A percentile compares a stretch with the other conserved stretches of the same genome.
These are phyloP conservation scores for Gossypium mustelinum DNA, from an alignment of 345 rosid species.

Conservation along the genomic window DNA sequence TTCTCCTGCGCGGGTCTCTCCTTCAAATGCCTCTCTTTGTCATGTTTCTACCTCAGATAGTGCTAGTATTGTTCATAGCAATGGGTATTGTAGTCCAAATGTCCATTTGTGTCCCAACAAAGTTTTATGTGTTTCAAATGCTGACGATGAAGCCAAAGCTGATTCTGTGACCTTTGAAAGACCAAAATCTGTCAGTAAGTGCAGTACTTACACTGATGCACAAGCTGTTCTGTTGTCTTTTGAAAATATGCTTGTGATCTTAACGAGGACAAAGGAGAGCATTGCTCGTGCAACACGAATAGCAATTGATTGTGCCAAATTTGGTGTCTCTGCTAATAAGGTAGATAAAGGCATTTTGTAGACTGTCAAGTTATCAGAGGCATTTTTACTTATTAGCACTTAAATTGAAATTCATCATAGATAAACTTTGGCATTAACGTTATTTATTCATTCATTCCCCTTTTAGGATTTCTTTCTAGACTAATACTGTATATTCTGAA, in stretches of 20 bases:
- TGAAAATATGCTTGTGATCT: conserved; percentile 60
- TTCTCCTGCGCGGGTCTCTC: conserved; percentile 44
- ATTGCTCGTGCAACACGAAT: conserved; percentile 87
- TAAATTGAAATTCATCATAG: no score
- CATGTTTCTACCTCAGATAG: conserved; percentile 63
- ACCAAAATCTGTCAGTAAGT: conserved; percentile 43
- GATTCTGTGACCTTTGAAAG: conserved; percentile 39
- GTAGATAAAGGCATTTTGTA: conserved; percentile 23
- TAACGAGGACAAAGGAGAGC: conserved; percentile 87
- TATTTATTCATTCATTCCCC: background rate
- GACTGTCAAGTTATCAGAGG: no score
- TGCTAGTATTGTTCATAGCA: conserved; percentile 49
- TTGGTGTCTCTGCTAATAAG: conserved; percentile 69
- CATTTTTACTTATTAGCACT: no score
- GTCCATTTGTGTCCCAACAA: conserved; percentile 33
- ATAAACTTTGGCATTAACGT: no score
- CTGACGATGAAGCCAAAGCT: conserved; percentile 42
- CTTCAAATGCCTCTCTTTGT: conserved; percentile 37
- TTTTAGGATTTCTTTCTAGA: background rate
- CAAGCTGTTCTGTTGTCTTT: conserved; percentile 56
- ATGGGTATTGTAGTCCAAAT: conserved; percentile 45
- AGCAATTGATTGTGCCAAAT: conserved; percentile 84
- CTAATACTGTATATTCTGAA: background rate
- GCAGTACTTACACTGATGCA: conserved; percentile 44
- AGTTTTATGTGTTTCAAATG: conserved; percentile 26